Conservation (phyloP, 139 green algal species). For the Pseudopediastrum boryanum region DNA sequence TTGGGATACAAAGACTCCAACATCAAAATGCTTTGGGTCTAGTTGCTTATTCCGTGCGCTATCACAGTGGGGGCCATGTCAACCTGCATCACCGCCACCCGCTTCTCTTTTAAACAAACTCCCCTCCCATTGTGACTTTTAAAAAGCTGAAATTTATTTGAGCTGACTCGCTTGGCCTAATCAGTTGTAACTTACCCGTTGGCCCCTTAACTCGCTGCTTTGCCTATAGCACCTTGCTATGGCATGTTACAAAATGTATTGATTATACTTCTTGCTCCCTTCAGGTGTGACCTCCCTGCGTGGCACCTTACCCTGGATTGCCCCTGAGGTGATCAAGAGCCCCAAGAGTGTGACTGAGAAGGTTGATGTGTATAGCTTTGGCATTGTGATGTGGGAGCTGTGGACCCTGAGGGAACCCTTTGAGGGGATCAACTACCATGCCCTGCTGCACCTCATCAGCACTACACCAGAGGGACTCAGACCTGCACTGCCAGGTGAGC, state of each 20-base stretch:
- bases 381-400: slow-evolving; percentile 83
- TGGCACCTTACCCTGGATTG: slow-evolving; percentile 83
- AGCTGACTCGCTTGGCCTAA: not conserved
- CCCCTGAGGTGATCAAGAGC: slow-evolving; percentile 80
- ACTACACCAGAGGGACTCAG: slow-evolving; percentile 51
- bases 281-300: slow-evolving; percentile 67
- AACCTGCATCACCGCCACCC: not conserved
- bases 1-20: slow-evolving; percentile 15
- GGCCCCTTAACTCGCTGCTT: not conserved
- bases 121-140: not conserved
- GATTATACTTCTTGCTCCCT: not conserved
- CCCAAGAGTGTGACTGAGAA: slow-evolving; percentile 44
- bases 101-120: not conserved
- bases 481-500: slow-evolving; percentile 63
- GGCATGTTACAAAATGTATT: not conserved
- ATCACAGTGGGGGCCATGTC: too few species aligned
- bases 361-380: slow-evolving; percentile 74
- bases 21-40: too few species aligned
- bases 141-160: not conserved
- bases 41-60: too few species aligned
- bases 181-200: not conserved
- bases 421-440: slow-evolving; percentile 80
- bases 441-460: slow-evolving; percentile 77
- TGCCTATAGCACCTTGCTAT: not conserved
- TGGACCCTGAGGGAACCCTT: slow-evolving; percentile 71